Evolutionary conservation across 163 green algal species (phyloP).

Genomic region (Coccomyxa subellipsoidea): DNA sequence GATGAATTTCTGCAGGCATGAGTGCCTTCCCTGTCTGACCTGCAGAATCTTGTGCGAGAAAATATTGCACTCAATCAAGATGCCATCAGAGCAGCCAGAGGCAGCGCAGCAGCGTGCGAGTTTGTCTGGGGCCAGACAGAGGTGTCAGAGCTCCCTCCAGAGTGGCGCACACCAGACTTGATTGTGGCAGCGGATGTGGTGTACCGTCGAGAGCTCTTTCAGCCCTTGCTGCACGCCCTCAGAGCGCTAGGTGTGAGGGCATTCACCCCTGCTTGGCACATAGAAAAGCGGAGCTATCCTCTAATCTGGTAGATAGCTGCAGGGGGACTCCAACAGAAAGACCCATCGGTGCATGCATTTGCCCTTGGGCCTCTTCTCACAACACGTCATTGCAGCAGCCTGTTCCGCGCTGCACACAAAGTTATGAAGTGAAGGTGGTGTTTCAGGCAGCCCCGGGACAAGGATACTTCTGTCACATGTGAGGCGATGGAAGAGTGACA

Average conservation of each 20-base stretch:
- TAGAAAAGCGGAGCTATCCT: too few relatives aligned
- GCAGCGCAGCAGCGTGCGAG: conserved; percentile 5
- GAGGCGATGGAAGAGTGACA: conserved; percentile 26
- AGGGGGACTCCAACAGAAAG: too few relatives aligned
- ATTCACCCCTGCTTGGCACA: not conserved
- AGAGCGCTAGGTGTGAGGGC: conserved; percentile 5
- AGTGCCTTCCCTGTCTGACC: not conserved
- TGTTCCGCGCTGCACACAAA: too few relatives aligned
- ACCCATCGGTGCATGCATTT: too few relatives aligned
- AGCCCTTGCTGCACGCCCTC: conserved; percentile 19
- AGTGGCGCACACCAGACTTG: conserved; percentile 15
- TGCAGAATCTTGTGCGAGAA: not conserved
- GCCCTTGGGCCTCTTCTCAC: too few relatives aligned
- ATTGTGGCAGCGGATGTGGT: conserved; percentile 32
- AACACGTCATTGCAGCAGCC: too few relatives aligned
- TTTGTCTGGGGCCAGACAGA: conserved; percentile 21
- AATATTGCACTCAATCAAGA: conserved; percentile 15
- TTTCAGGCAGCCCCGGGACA: not conserved
- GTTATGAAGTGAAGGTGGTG: too few relatives aligned
- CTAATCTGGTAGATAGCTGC: too few relatives aligned
- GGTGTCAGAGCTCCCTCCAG: not conserved
- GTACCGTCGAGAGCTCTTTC: conserved; percentile 20
- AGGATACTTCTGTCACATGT: conserved; percentile 17
- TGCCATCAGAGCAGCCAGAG: not conserved
- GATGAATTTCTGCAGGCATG: too few relatives aligned